Evolutionary conservation across 805 yeast genomes (phyloP).

Genomic region (Starmerella riodocensis): DNA sequence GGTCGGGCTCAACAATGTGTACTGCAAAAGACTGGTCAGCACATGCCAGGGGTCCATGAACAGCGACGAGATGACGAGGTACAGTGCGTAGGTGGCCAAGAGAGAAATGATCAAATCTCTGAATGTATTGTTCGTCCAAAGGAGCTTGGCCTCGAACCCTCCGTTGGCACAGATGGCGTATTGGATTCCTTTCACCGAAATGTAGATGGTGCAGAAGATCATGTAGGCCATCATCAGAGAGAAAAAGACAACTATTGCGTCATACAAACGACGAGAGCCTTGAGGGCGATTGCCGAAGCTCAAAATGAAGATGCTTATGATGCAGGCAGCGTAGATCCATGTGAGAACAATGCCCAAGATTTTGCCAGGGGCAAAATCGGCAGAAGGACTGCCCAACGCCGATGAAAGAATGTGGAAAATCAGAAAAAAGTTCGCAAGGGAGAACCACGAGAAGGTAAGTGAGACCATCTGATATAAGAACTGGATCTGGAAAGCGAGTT

Average conservation of each 20-base stretch:
- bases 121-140: conserved; percentile 44
- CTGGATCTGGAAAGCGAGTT: conserved; percentile 60
- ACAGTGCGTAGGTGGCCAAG: conserved; percentile 69
- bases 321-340: conserved; percentile 72
- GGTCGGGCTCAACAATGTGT: conserved; percentile 70
- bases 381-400: conserved; percentile 51
- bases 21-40: conserved; percentile 77
- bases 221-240: conserved; percentile 81
- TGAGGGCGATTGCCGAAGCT: conserved; percentile 91
- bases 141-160: conserved; percentile 32
- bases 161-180: conserved; percentile 36
- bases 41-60: conserved; percentile 88
- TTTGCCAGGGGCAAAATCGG: conserved; percentile 58
- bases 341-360: conserved; percentile 64
- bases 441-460: conserved; percentile 80
- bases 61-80: conserved; percentile 61
- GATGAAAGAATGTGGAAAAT: conserved; percentile 80
- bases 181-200: conserved; percentile 62
- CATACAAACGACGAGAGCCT: conserved; percentile 71
- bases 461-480: conserved; percentile 64
- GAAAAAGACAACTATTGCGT: conserved; percentile 61
- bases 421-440: conserved; percentile 76
- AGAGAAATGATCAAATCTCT: conserved; percentile 80
- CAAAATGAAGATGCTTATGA: conserved; percentile 74
- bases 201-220: conserved; percentile 72